Conservation (phyloP, 768 basidiomycete species). For the Lactifluus subvellereus region DNA sequence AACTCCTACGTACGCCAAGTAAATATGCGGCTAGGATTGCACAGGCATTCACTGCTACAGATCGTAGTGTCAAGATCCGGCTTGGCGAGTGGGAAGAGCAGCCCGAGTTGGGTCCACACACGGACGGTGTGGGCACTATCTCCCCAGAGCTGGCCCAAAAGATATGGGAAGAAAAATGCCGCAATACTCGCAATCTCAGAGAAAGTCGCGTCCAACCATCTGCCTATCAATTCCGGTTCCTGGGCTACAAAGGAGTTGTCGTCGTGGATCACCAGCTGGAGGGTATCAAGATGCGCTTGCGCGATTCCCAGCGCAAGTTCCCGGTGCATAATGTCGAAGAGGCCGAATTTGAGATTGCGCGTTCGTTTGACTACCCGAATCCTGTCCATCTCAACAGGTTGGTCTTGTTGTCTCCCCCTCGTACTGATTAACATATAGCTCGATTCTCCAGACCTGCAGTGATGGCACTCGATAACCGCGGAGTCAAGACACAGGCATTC, state of each 20-base stretch:
- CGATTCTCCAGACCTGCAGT: slow-evolving; percentile 50
- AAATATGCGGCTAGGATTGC: slow-evolving; percentile 79
- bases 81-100: slow-evolving; percentile 58
- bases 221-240: slow-evolving; percentile 74
- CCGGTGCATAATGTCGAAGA: slow-evolving; percentile 40
- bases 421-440: background rate
- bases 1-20: slow-evolving; percentile 46
- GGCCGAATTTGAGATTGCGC: slow-evolving; percentile 67
- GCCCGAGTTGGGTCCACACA: slow-evolving; percentile 55
- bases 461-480: slow-evolving; percentile 75
- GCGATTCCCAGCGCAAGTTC: slow-evolving; percentile 76
- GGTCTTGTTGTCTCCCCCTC: background rate
- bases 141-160: slow-evolving; percentile 48
- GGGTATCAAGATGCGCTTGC: slow-evolving; percentile 62
- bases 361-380: slow-evolving; percentile 54
- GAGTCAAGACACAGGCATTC: slow-evolving; percentile 54
- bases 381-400: slow-evolving; percentile 70
- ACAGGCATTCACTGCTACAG: slow-evolving; percentile 80
- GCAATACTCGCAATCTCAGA: slow-evolving; percentile 26
- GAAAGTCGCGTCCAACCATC: background rate
- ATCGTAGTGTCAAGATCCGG: slow-evolving; percentile 56
- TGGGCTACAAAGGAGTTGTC: slow-evolving; percentile 79
- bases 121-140: slow-evolving; percentile 80
- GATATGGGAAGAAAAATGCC: slow-evolving; percentile 56
- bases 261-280: slow-evolving; percentile 53